Conservation (phyloP, 768 basidiomycete species). For the Ramaria rubella region DNA sequence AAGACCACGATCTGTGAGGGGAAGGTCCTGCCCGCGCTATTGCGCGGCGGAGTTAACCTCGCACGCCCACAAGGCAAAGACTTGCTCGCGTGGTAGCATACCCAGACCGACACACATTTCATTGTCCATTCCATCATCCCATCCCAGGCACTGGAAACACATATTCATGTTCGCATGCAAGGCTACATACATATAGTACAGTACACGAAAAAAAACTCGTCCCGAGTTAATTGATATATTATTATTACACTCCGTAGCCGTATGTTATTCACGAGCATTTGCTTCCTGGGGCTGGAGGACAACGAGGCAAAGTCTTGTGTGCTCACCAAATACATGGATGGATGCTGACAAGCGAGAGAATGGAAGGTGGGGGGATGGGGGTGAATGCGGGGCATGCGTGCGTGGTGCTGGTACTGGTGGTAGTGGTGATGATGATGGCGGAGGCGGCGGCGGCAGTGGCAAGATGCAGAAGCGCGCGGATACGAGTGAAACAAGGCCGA, state of each 20-base stretch:
- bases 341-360: neutral
- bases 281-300: neutral
- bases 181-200: neutral
- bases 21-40: conserved; percentile 72
- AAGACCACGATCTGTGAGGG: conserved; percentile 83
- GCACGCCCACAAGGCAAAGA: conserved; percentile 30
- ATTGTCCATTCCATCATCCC: too few relatives aligned
- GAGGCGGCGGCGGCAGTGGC: too few relatives aligned
- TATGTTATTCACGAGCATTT: neutral
- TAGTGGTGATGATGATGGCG: too few relatives aligned
- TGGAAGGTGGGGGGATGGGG: neutral
- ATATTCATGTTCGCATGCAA: neutral
- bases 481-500: too few relatives aligned
- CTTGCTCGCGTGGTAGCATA: conserved; percentile 61
- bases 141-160: too few relatives aligned
- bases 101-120: neutral
- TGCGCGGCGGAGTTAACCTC: conserved; percentile 83
- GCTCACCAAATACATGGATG: neutral
- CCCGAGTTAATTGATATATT: neutral
- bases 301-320: neutral
- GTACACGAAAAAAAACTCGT: neutral
- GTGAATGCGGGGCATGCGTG: neutral
- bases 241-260: neutral
- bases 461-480: too few relatives aligned
- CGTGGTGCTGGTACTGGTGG: too few relatives aligned